These are phyloP conservation scores for Yarrowia yakushimensis DNA, from an alignment of 805 yeast species.

Conservation along the genomic window DNA sequence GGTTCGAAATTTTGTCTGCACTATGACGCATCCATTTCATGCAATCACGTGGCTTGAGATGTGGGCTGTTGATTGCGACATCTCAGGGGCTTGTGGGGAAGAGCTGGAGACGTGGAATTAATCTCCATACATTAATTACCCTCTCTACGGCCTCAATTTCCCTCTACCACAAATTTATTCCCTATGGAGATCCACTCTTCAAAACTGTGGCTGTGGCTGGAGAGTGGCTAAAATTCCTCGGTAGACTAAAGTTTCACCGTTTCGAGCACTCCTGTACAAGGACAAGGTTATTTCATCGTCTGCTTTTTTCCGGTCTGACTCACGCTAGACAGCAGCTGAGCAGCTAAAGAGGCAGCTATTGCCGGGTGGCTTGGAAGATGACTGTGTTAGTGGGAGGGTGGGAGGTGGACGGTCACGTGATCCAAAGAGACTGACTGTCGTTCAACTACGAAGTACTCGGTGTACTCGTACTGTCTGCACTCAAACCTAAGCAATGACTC, in stretches of 20 bases:
- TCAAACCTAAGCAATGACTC: background rate
- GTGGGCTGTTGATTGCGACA: background rate
- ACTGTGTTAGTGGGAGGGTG: background rate
- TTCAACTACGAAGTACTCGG: no score
- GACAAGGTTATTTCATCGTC: background rate
- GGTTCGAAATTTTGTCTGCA: constrained; percentile 6
- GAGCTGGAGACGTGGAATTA: no score
- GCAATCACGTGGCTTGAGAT: constrained; percentile 4
- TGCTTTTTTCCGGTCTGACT: background rate
- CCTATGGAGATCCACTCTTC: background rate
- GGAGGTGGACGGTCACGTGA: no score
- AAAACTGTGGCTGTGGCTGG: constrained; percentile 17
- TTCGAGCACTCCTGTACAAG: no score
- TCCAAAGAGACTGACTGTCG: no score
- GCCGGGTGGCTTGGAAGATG: background rate
- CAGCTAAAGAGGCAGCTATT: no score
- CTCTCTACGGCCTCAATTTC: no score
- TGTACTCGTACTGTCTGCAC: no score
- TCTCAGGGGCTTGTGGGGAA: no score
- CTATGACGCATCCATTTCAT: constrained; percentile 9
- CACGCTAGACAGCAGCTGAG: background rate
- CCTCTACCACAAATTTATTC: no score
- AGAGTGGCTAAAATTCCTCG: background rate
- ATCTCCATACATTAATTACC: no score
- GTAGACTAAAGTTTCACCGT: background rate